These are phyloP conservation scores for Gomphus sp. DNA, from an alignment of 1,284 basidiomycete genomes.

Conservation along the genomic window DNA sequence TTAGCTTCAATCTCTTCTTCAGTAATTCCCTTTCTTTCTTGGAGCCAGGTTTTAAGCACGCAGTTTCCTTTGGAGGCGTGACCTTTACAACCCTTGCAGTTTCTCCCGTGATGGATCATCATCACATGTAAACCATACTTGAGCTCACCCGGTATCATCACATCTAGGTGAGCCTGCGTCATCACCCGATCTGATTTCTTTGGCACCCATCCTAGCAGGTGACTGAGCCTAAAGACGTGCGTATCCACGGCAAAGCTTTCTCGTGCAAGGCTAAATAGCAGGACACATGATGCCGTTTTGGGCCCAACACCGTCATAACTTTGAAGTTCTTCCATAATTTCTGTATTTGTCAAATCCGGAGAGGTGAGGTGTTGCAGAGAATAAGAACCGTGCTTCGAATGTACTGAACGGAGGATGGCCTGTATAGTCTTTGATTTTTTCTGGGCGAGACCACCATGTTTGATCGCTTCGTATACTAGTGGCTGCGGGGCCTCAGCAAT, in stretches of 20 bases:
- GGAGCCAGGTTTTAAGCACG: slow-evolving; percentile 16
- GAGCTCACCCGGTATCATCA: slow-evolving; percentile 48
- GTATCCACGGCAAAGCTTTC: slow-evolving; percentile 76
- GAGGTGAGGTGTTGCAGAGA: slow-evolving; percentile 49
- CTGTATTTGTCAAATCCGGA: slow-evolving; percentile 40
- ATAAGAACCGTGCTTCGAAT: slow-evolving; percentile 44
- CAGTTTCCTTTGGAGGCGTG: slow-evolving; percentile 19
- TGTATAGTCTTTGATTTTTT: slow-evolving; percentile 67
- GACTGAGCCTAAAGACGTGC: slow-evolving; percentile 59
- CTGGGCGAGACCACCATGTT: slow-evolving; percentile 63
- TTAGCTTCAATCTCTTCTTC: neutral
- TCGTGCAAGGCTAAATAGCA: slow-evolving; percentile 68
- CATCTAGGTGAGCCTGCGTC: slow-evolving; percentile 64
- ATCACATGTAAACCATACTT: slow-evolving; percentile 69
- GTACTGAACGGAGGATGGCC: slow-evolving; percentile 40
- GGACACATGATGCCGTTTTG: slow-evolving; percentile 72
- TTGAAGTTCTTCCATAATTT: slow-evolving; percentile 63
- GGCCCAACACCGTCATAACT: slow-evolving; percentile 65
- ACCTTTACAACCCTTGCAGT: slow-evolving; percentile 44
- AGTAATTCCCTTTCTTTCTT: neutral
- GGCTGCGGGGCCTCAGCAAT: slow-evolving; percentile 44
- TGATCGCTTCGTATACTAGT: slow-evolving; percentile 52
- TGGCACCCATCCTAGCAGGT: slow-evolving; percentile 64
- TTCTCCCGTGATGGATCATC: slow-evolving; percentile 56
- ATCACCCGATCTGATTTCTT: slow-evolving; percentile 49